Base-by-base conservation (phyloP, 2,329 filamentous ascomycete species). In the Aspergillus pseudonomiae region DNA sequence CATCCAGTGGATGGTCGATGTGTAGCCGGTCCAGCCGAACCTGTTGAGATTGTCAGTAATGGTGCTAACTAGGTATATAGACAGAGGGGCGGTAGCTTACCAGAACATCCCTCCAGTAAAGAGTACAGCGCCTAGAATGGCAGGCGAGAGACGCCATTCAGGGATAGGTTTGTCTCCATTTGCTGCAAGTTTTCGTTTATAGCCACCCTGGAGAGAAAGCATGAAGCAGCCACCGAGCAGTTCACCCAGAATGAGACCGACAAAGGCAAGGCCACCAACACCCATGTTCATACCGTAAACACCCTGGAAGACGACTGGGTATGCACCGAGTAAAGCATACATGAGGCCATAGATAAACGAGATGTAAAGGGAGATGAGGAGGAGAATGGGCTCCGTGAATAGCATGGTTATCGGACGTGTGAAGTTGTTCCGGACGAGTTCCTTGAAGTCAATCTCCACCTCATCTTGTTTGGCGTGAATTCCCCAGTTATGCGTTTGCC, bases 401-500 rank as follows among this genome's bases (percentile, higher is more conserved):
- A 81, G 74, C 67, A 81, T 74, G 9, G 70, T 70, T 30, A 80
- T 67, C 6, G 78, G 78, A 1, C 83, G 76, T 59, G 74, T 78
- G 63, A 85, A 81, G 68, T 85, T 84, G 59, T 81, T 81, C 3
- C 79, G 75, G 7, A 84, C 68, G 6, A 85, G 67, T 57, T 84
- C 80, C 1, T 72, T 73, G 63, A 84, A 78, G 59, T 84, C 81
- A n/a, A 85, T 75, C 67, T 85, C 83, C 39, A 85, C 80, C 71
- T 85, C 82, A 65, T 85, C 83, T 66, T 80, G 78, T 65, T 83
- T 83, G 1, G 85, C 85, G 63, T 87, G 84, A 46, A 88, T 87
- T 1, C 84, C 85, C 85, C 85, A 88, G 64, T 87, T 88, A 63
- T 82, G 81, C 0, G 85, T 88, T 52, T 83, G 73, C 14, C 84